Percentiles rank a stretch among this genome's conserved stretches.
phyloP scores from a whole-genome alignment of 2,329 filamentous ascomycete species.

The Blastomyces gilchristii region DNA sequence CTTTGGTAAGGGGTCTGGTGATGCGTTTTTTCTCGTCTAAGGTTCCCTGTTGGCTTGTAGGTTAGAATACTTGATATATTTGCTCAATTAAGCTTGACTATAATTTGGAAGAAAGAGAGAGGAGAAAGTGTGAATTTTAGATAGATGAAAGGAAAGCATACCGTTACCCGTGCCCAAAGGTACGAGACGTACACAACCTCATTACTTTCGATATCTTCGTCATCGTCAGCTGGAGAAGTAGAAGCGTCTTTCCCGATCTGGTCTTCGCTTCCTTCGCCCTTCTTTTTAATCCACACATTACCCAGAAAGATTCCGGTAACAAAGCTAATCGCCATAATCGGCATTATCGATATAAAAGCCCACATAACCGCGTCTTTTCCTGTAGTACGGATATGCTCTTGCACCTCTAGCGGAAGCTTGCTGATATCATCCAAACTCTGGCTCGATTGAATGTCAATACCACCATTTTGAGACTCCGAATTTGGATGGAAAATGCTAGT shows the following conservation, averaged over 20 bases:
- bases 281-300: conserved; percentile 43
- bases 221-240: neutral
- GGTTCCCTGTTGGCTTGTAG: conserved; percentile 15
- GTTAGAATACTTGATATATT: neutral
- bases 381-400: conserved; percentile 32
- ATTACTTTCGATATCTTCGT: conserved; percentile 16
- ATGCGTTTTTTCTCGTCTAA: conserved; percentile 20
- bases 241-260: conserved; percentile 11
- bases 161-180: conserved; percentile 25
- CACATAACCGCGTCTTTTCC: conserved; percentile 53
- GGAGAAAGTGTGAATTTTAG: neutral
- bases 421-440: conserved; percentile 31
- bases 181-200: conserved; percentile 26
- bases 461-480: conserved; percentile 22
- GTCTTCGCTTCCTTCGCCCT: conserved; percentile 18
- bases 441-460: conserved; percentile 25
- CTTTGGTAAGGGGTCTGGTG: conserved; percentile 17
- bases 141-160: conserved; percentile 10
- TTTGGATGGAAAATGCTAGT: conserved; percentile 17
- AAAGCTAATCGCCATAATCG: conserved; percentile 45
- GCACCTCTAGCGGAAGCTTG: conserved; percentile 26
- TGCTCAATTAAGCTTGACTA: neutral
- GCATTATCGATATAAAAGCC: conserved; percentile 53
- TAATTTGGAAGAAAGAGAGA: neutral
- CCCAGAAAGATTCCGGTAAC: conserved; percentile 39